Percentiles rank a stretch among this genome's conserved stretches.
phyloP scores from a whole-genome alignment of 371 early-diverging fungal genomes.

The Saksenaea vasiformis region DNA sequence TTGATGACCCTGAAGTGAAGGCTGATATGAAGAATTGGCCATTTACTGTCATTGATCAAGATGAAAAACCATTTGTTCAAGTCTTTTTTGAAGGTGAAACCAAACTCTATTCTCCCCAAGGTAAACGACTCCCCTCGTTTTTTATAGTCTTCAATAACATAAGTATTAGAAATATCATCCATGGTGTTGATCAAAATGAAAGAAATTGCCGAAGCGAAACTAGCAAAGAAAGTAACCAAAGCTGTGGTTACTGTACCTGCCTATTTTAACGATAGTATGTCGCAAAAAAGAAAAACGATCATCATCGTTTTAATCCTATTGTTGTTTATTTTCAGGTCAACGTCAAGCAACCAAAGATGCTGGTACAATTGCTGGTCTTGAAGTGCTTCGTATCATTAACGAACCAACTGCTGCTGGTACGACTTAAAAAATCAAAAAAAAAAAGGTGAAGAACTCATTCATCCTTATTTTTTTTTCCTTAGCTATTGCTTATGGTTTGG shows the following conservation, averaged over 20 bases:
- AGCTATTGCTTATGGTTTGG: constrained; percentile 94
- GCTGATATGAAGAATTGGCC: constrained; percentile 92
- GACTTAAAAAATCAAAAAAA: background rate
- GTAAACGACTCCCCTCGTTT: constrained; percentile 9
- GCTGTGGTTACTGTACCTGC: constrained; percentile 98
- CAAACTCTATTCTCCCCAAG: constrained; percentile 85
- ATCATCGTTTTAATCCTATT: background rate
- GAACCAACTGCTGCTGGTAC: constrained; percentile 91
- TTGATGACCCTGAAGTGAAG: constrained; percentile 85
- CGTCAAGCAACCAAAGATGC: constrained; percentile 88
- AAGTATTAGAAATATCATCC: constrained; percentile 73
- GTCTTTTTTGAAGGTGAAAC: constrained; percentile 79
- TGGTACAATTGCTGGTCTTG: constrained; percentile 78
- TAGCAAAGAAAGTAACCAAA: constrained; percentile 80
- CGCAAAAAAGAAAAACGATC: too few species aligned
- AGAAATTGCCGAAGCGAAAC: constrained; percentile 87
- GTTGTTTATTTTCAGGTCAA: constrained; percentile 79
- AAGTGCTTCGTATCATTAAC: constrained; percentile 88
- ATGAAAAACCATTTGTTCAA: constrained; percentile 78
- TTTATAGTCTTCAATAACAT: background rate
- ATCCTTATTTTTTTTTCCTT: background rate
- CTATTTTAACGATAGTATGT: constrained; percentile 65
- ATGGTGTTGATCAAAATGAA: constrained; percentile 93
- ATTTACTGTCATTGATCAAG: constrained; percentile 77
- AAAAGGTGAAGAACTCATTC: background rate